phyloP scores from a whole-genome alignment of 192 early-diverging fungal species.

The Backusella macrospora region DNA sequence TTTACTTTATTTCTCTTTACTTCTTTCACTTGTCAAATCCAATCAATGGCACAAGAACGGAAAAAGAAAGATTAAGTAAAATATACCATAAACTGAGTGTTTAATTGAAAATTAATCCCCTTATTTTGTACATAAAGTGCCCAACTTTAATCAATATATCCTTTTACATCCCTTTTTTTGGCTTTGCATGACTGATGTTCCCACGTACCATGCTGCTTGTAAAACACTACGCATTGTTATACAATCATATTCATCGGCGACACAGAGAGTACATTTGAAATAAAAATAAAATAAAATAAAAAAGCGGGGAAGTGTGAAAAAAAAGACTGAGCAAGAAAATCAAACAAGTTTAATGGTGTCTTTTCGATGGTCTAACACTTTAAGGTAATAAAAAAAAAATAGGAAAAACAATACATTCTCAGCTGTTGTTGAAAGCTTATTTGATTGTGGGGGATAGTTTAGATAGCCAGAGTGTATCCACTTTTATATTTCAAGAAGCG shows the following conservation, averaged over 20 bases:
- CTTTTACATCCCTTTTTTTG: slow-evolving; percentile 2
- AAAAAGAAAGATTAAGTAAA: slow-evolving; percentile 7
- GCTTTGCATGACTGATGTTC: slow-evolving; percentile 5
- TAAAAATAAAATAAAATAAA: neutral
- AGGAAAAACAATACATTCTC: too few species aligned
- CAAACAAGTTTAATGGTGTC: too few species aligned
- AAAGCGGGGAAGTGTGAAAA: neutral
- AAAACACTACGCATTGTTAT: neutral
- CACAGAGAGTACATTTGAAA: neutral
- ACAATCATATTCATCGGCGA: neutral
- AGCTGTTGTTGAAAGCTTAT: too few species aligned
- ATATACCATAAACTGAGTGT: neutral
- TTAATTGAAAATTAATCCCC: neutral
- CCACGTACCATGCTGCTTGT: neutral
- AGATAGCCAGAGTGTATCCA: neutral
- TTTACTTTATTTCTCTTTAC: neutral
- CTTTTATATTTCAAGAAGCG: neutral
- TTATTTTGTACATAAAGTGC: slow-evolving; percentile 11
- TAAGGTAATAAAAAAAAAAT: neutral
- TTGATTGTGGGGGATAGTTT: neutral
- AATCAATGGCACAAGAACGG: neutral
- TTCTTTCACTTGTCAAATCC: too few species aligned
- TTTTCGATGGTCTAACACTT: neutral
- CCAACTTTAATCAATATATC: slow-evolving; percentile 8
- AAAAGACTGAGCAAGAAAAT: neutral